These are phyloP conservation scores for Rhizopogon vinicolor DNA, from an alignment of 768 basidiomycete genomes.

Conservation along the genomic window DNA sequence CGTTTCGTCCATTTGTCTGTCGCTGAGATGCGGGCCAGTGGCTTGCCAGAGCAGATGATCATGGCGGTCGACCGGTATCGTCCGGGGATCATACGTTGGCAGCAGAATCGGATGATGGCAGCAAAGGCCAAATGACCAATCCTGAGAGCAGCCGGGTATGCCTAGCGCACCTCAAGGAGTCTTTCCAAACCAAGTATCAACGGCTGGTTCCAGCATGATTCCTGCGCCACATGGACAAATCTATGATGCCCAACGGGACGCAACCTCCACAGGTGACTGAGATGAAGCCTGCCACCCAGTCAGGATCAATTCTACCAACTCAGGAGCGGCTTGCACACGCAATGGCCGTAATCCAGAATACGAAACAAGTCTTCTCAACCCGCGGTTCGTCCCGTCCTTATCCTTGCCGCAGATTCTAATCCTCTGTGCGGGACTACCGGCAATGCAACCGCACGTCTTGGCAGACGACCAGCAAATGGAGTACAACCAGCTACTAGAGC, in stretches of 20 bases:
- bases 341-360: slow-evolving; percentile 19
- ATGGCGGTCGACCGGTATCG: slow-evolving; percentile 54
- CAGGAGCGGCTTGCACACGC: slow-evolving; percentile 31
- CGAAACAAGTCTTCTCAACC: slow-evolving; percentile 30
- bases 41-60: slow-evolving; percentile 48
- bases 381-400: slow-evolving; percentile 20
- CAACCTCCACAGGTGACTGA: not conserved
- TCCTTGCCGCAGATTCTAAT: slow-evolving; percentile 12
- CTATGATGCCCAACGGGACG: not conserved
- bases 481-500: slow-evolving; percentile 47
- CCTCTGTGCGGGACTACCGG: slow-evolving; percentile 27
- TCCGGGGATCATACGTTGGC: slow-evolving; percentile 17
- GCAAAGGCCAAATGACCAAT: not conserved
- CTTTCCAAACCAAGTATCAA: not conserved
- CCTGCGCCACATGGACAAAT: not conserved
- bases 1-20: slow-evolving; percentile 40
- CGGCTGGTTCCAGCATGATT: not conserved
- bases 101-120: slow-evolving; percentile 13
- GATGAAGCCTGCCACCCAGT: not conserved
- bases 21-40: slow-evolving; percentile 48
- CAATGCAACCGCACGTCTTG: slow-evolving; percentile 34
- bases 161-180: slow-evolving; percentile 2
- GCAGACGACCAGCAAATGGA: slow-evolving; percentile 51
- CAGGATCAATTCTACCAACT: slow-evolving; percentile 5
- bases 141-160: slow-evolving; percentile 12